These are phyloP conservation scores for Dichomitus squalens DNA, from an alignment of 1,284 basidiomycete species.

Conservation along the genomic window DNA sequence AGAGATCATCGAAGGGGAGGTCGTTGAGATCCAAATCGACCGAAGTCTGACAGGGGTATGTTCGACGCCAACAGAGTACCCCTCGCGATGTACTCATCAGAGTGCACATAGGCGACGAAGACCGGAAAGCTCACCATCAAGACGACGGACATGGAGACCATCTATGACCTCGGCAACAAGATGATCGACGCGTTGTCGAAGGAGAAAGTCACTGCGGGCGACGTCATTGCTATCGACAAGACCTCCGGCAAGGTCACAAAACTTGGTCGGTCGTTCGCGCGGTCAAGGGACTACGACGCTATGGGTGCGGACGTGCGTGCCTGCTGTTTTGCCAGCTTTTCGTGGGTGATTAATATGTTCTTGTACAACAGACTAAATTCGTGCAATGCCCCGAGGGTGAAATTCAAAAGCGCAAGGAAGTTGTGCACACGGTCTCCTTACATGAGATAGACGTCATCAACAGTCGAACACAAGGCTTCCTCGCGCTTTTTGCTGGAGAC, in stretches of 20 bases:
- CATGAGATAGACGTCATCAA: slow-evolving; percentile 99
- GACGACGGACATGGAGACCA: slow-evolving; percentile 99
- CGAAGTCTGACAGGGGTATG: slow-evolving; percentile 93
- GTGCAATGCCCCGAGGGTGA: slow-evolving; percentile 98
- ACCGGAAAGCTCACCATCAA: slow-evolving; percentile 98
- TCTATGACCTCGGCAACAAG: slow-evolving; percentile 98
- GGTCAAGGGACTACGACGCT: slow-evolving; percentile 97
- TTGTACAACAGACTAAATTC: slow-evolving; percentile 82
- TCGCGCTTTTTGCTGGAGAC: slow-evolving; percentile 82
- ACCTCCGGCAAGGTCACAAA: slow-evolving; percentile 97
- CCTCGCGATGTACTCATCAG: neutral
- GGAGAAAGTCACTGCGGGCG: slow-evolving; percentile 96
- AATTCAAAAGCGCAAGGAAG: slow-evolving; percentile 95
- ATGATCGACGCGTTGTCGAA: slow-evolving; percentile 98
- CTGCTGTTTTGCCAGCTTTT: neutral
- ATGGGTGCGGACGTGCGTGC: slow-evolving; percentile 93
- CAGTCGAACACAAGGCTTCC: slow-evolving; percentile 92
- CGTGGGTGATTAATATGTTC: neutral
- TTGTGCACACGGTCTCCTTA: slow-evolving; percentile 95
- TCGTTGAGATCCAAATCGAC: slow-evolving; percentile 98
- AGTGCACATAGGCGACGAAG: slow-evolving; percentile 80
- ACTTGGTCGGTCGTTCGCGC: slow-evolving; percentile 92
- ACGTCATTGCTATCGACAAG: slow-evolving; percentile 97
- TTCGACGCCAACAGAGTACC: slow-evolving; percentile 20
- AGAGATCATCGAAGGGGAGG: slow-evolving; percentile 97